phyloP scores from a whole-genome alignment of 768 basidiomycete genomes.

The Termitomyces titanicus region DNA sequence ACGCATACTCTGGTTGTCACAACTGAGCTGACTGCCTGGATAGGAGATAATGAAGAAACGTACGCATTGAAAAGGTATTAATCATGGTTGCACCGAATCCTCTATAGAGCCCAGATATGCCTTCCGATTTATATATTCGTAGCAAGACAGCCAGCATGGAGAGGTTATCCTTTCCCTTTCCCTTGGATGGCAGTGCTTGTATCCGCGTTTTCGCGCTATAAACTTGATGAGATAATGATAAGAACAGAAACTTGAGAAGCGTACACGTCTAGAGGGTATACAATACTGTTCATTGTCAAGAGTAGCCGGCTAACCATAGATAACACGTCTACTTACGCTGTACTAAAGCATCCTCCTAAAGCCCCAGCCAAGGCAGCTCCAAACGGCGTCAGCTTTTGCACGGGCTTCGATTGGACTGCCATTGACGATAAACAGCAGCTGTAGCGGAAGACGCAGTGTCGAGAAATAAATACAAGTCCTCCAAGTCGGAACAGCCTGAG shows the following conservation, averaged over 20 bases:
- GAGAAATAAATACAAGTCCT: conserved; percentile 15
- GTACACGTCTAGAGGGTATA: conserved; percentile 95
- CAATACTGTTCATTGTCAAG: conserved; percentile 48
- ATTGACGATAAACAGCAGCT: conserved; percentile 24
- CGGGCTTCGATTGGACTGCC: conserved; percentile 54
- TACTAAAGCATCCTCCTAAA: conserved; percentile 88
- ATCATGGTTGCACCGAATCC: conserved; percentile 97
- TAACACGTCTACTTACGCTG: conserved; percentile 61
- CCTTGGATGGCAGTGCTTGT: conserved; percentile 66
- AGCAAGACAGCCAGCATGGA: conserved; percentile 65
- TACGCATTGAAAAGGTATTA: conserved; percentile 97
- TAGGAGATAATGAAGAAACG: conserved; percentile 27
- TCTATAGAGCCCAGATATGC: conserved; percentile 77
- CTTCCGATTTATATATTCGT: conserved; percentile 76
- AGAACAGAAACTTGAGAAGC: conserved; percentile 21
- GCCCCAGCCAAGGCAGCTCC: conserved; percentile 91
- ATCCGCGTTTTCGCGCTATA: conserved; percentile 90
- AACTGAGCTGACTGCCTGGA: not conserved
- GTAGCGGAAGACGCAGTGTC: conserved; percentile 2
- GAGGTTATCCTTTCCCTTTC: conserved; percentile 49
- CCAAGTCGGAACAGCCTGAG: not conserved
- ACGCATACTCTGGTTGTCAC: conserved; percentile 79
- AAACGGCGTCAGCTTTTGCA: conserved; percentile 75
- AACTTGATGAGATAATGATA: conserved; percentile 1
- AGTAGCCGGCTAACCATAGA: conserved; percentile 2